Conservation (phyloP, 768 basidiomycete species). For the Trametes cinnabarina region DNA sequence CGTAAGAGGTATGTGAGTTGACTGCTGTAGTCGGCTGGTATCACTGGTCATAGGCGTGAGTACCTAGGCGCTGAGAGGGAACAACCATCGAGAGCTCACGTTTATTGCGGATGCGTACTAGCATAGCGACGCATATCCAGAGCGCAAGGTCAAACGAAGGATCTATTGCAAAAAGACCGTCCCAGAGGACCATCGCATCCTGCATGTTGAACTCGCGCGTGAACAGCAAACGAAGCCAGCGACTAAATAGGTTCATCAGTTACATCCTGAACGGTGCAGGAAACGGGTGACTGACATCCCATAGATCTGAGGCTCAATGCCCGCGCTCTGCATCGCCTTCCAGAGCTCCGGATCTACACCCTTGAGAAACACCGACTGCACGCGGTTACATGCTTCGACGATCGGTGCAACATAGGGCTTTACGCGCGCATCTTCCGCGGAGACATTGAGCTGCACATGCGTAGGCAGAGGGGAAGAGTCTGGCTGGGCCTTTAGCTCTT, state of each 20-base stretch:
- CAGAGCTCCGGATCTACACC: conserved; percentile 78
- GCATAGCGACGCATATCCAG: conserved; percentile 93
- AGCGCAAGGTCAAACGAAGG: conserved; percentile 72
- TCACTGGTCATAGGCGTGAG: conserved; percentile 49
- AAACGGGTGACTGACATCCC: conserved; percentile 67
- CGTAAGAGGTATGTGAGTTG: conserved; percentile 83
- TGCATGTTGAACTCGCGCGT: conserved; percentile 85
- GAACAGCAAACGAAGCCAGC: conserved; percentile 92
- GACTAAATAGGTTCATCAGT: conserved; percentile 43
- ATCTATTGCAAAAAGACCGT: conserved; percentile 89
- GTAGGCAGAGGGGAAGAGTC: conserved; percentile 41
- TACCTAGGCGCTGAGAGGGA: neutral
- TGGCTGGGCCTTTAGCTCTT: conserved; percentile 27
- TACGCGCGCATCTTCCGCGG: conserved; percentile 44
- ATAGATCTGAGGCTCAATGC: conserved; percentile 95
- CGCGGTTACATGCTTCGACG: conserved; percentile 73
- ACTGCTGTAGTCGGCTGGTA: conserved; percentile 81
- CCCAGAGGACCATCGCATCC: conserved; percentile 90
- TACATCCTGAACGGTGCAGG: neutral
- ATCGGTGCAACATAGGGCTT: conserved; percentile 81
- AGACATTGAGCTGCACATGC: conserved; percentile 44
- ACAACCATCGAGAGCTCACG: conserved; percentile 45
- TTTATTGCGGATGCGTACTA: conserved; percentile 88
- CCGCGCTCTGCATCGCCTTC: conserved; percentile 69
- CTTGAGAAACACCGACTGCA: conserved; percentile 73